Percentiles rank a stretch among this genome's conserved stretches.
Evolutionary conservation across 202 grass and related monocot species (phyloP).

Genomic region (Schoenoplectus triqueter): DNA sequence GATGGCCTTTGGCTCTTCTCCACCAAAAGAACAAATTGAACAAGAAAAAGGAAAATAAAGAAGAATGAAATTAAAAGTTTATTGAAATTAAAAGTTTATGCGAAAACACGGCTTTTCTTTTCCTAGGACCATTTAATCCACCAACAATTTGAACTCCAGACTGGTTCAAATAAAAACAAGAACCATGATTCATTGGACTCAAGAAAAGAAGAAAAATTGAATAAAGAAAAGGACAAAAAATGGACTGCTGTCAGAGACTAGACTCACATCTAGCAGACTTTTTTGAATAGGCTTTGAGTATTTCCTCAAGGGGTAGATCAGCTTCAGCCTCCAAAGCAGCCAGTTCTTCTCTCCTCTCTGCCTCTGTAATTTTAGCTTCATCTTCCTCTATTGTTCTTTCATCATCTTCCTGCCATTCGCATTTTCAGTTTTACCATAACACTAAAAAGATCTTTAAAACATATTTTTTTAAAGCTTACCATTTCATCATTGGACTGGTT

Average conservation of each 20-base stretch:
- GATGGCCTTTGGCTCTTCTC: neutral
- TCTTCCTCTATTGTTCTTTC: slow-evolving; percentile 84
- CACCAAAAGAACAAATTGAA: neutral
- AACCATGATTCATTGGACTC: neutral
- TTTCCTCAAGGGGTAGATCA: slow-evolving; percentile 79
- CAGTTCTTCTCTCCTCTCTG: slow-evolving; percentile 80
- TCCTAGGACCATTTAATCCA: neutral
- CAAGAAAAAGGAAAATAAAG: neutral
- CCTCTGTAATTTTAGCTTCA: slow-evolving; percentile 88
- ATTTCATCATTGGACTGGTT: slow-evolving; percentile 68
- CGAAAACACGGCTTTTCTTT: slow-evolving; percentile 12
- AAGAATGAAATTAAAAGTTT: neutral
- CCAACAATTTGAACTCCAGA: slow-evolving; percentile 1
- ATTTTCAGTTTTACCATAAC: slow-evolving; percentile 28
- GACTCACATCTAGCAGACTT: slow-evolving; percentile 52
- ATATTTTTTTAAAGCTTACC: slow-evolving; percentile 50
- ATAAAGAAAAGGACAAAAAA: neutral
- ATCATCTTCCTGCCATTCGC: slow-evolving; percentile 76
- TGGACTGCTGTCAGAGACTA: neutral
- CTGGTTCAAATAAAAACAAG: neutral
- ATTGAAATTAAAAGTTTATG: neutral
- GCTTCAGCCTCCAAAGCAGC: slow-evolving; percentile 84
- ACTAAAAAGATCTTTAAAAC: neutral
- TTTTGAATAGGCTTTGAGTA: slow-evolving; percentile 65
- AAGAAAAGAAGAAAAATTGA: slow-evolving; percentile 20